These are phyloP conservation scores for Theileria sp. DNA, from an alignment of 169 alveolate genomes.

Conservation along the genomic window DNA sequence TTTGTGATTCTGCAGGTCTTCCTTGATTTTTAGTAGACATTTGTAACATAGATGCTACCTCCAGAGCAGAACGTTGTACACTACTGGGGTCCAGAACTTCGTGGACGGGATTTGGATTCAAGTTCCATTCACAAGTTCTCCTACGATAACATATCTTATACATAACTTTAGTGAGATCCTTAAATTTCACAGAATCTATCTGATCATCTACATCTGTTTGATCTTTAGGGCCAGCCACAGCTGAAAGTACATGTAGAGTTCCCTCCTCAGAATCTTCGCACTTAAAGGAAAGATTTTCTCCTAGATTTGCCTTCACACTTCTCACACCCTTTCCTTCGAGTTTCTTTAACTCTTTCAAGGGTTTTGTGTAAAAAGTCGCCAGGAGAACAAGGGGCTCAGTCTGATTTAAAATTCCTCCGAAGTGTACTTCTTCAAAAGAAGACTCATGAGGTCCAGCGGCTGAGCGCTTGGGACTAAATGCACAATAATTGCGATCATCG, in stretches of 20 bases:
- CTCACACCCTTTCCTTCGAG: not conserved
- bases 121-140: conserved; percentile 12
- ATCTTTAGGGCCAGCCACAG: not conserved
- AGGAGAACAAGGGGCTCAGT: conserved; percentile 25
- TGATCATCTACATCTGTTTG: conserved; percentile 4
- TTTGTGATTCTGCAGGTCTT: not conserved
- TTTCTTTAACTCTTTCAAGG: not conserved
- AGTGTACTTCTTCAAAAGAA: conserved; percentile 35
- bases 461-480: conserved; percentile 52
- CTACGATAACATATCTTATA: conserved; percentile 19
- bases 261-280: not conserved
- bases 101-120: not conserved
- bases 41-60: not conserved
- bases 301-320: not conserved
- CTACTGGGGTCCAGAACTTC: not conserved
- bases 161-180: conserved; percentile 21
- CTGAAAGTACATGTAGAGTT: not conserved
- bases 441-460: conserved; percentile 39
- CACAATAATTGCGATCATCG: conserved; percentile 56
- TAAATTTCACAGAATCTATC: conserved; percentile 15
- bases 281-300: not conserved
- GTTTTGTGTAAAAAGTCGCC: conserved; percentile 13
- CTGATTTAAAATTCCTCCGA: conserved; percentile 56
- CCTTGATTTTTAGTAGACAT: not conserved
- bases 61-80: not conserved